A percentile compares a stretch with the other conserved stretches of the same genome.
These are phyloP conservation scores for Xanthoconium stramineum DNA, from an alignment of 768 basidiomycete genomes.

Conservation along the genomic window DNA sequence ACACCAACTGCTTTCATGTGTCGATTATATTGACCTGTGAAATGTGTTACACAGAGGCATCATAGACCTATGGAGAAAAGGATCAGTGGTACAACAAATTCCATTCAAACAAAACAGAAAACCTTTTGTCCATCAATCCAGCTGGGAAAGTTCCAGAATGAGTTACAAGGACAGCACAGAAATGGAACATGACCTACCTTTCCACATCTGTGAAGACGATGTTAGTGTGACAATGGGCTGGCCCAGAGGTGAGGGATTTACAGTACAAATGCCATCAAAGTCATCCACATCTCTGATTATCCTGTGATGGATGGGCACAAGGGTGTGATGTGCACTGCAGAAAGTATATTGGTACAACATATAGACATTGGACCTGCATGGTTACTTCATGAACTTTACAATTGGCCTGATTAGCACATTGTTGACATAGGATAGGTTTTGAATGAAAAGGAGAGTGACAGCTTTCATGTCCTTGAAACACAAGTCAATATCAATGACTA, in stretches of 20 bases:
- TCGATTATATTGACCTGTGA: conserved; percentile 85
- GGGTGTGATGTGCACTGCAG: conserved; percentile 81
- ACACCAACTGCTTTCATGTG: conserved; percentile 87
- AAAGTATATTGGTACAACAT: conserved; percentile 4
- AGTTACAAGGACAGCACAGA: background rate
- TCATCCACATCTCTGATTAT: conserved; percentile 80
- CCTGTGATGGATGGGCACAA: conserved; percentile 91
- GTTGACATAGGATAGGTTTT: conserved; percentile 86
- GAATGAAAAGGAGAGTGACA: conserved; percentile 86
- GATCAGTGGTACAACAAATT: background rate
- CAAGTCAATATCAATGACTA: conserved; percentile 89
- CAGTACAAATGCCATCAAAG: conserved; percentile 97
- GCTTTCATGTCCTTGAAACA: conserved; percentile 95
- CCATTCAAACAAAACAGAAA: conserved; percentile 1
- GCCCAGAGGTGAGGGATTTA: conserved; percentile 38
- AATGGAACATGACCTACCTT: conserved; percentile 54
- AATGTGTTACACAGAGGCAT: conserved; percentile 93
- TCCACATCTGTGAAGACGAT: conserved; percentile 68
- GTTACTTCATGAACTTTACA: conserved; percentile 97
- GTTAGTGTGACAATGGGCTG: background rate
- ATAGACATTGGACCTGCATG: conserved; percentile 6
- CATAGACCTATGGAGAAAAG: conserved; percentile 59
- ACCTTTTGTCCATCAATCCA: conserved; percentile 90
- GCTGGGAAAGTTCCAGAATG: conserved; percentile 45
- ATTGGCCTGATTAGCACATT: conserved; percentile 92